These are phyloP conservation scores for Ogataea glucozyma DNA, from an alignment of 805 yeast genomes.

Conservation along the genomic window DNA sequence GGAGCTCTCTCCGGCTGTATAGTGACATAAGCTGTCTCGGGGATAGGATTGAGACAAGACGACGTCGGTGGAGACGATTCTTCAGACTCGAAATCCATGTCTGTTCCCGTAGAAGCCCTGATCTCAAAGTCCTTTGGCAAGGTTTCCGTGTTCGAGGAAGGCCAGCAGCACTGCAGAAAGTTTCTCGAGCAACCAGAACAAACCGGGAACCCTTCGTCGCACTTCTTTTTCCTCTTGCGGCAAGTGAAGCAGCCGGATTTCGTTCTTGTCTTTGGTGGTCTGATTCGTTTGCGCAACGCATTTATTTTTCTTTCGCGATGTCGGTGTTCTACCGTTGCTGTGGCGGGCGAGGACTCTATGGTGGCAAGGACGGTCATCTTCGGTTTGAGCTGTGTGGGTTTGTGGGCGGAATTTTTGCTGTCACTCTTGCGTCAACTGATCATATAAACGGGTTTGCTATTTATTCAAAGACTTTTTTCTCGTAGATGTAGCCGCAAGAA, in stretches of 20 bases:
- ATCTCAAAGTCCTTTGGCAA: slow-evolving; percentile 32
- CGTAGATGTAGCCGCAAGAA: too few relatives aligned
- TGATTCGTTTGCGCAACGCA: background rate
- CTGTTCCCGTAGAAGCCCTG: slow-evolving; percentile 20
- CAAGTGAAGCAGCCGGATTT: slow-evolving; percentile 41
- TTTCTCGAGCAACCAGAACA: slow-evolving; percentile 39
- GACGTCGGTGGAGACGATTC: background rate
- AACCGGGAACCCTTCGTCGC: slow-evolving; percentile 35
- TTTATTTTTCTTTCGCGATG: background rate
- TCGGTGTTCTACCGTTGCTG: background rate
- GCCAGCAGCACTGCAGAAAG: slow-evolving; percentile 37
- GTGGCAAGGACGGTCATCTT: too few relatives aligned
- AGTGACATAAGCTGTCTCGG: background rate
- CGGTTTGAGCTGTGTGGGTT: too few relatives aligned
- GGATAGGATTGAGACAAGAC: background rate
- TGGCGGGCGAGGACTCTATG: background rate
- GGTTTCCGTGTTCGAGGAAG: slow-evolving; percentile 25
- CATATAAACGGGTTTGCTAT: too few relatives aligned
- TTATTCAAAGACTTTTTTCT: too few relatives aligned
- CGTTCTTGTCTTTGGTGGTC: slow-evolving; percentile 28
- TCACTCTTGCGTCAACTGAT: too few relatives aligned
- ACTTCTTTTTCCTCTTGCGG: slow-evolving; percentile 39
- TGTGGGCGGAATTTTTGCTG: too few relatives aligned
- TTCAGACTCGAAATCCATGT: background rate
- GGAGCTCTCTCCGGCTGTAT: too few relatives aligned